phyloP scores from a whole-genome alignment of 2,329 filamentous ascomycete species.

The Epicoccum nigrum region DNA sequence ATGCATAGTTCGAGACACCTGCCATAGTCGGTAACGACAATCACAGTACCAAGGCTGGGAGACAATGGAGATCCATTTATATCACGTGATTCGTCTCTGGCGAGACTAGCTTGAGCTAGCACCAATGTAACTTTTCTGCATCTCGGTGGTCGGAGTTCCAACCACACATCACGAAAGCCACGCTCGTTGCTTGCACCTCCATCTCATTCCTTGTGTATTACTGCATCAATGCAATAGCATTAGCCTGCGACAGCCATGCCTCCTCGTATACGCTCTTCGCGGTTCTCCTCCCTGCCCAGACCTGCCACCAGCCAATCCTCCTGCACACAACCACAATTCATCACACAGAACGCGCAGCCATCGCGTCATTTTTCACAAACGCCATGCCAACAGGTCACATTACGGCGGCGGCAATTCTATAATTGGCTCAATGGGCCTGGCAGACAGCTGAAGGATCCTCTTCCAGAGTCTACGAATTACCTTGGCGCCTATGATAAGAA shows the following conservation, averaged over 20 bases:
- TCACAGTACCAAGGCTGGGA: too few relatives aligned
- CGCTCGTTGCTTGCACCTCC: constrained; percentile 15
- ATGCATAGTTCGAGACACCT: too few relatives aligned
- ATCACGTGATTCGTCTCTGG: constrained; percentile 18
- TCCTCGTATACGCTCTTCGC: constrained; percentile 42
- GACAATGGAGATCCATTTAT: too few relatives aligned
- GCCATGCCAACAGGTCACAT: constrained; percentile 51
- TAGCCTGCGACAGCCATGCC: constrained; percentile 33
- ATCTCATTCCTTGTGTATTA: constrained; percentile 16
- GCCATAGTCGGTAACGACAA: too few relatives aligned
- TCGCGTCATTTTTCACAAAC: constrained; percentile 47
- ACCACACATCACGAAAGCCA: constrained; percentile 16
- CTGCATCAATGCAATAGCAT: constrained; percentile 40
- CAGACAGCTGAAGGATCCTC: constrained; percentile 54
- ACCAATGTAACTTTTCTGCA: constrained; percentile 30
- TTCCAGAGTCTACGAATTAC: constrained; percentile 61
- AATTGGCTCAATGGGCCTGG: constrained; percentile 65
- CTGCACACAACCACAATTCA: constrained; percentile 30
- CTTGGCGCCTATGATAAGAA: constrained; percentile 59
- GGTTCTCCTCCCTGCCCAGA: constrained; percentile 30
- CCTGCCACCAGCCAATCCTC: constrained; percentile 25
- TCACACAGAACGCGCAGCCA: constrained; percentile 29
- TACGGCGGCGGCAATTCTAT: constrained; percentile 62
- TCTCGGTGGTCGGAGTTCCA: constrained; percentile 20
- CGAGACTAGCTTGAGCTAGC: constrained; percentile 26